Evolutionary conservation across 768 basidiomycete genomes (phyloP).

Genomic region (Trametes coccinea): DNA sequence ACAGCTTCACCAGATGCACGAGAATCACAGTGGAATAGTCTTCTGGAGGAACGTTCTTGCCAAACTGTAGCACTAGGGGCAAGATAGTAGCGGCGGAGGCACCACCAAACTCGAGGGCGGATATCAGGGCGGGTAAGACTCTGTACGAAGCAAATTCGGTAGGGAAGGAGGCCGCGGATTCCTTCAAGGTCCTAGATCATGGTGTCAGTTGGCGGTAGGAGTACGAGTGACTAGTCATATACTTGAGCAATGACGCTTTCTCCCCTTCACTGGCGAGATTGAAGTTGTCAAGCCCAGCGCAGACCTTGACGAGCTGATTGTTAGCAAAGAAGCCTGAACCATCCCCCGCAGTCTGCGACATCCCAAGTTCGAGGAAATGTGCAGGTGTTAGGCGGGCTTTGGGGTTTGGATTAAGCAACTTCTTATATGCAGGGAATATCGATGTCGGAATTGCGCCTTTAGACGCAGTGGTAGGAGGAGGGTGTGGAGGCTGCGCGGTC

Average conservation of each 20-base stretch:
- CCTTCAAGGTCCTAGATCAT: constrained; percentile 66
- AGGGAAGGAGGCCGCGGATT: constrained; percentile 79
- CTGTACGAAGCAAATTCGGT: constrained; percentile 81
- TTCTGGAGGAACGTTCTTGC: constrained; percentile 64
- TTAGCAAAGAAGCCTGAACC: constrained; percentile 75
- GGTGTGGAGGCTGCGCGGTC: constrained; percentile 69
- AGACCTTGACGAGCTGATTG: constrained; percentile 84
- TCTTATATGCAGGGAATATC: constrained; percentile 82
- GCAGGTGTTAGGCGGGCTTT: constrained; percentile 76
- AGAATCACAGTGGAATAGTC: constrained; percentile 73
- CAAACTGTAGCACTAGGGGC: constrained; percentile 82
- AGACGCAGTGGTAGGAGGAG: constrained; percentile 73
- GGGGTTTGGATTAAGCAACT: constrained; percentile 86
- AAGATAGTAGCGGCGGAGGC: constrained; percentile 71
- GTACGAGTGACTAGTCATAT: constrained; percentile 11
- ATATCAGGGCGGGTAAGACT: constrained; percentile 84
- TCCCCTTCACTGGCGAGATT: constrained; percentile 79
- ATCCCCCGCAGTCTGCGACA: constrained; percentile 59
- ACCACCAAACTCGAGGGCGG: constrained; percentile 78
- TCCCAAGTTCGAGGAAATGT: constrained; percentile 78
- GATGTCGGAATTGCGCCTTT: constrained; percentile 74
- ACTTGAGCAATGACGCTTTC: constrained; percentile 72
- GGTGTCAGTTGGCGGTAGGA: not conserved
- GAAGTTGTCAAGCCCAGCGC: constrained; percentile 84
- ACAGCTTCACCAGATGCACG: constrained; percentile 81